Percentiles rank a stretch among this genome's conserved stretches.
These are phyloP conservation scores for Tylopilus orsonianus DNA, from an alignment of 1,284 basidiomycete genomes.

Conservation along the genomic window DNA sequence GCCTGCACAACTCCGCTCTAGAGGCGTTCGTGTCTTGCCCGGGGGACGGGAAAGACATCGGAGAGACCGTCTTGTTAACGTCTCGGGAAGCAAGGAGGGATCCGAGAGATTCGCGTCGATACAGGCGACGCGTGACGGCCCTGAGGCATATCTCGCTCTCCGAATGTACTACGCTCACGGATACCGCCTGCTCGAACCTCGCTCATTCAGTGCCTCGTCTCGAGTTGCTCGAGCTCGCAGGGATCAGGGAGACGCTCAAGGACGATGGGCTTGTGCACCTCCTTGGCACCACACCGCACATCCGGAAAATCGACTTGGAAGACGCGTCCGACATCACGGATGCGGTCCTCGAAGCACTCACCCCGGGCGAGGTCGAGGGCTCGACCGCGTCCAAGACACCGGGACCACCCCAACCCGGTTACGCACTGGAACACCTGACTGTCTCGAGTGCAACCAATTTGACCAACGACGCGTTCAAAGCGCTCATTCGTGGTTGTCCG, in stretches of 20 bases:
- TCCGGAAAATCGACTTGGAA: slow-evolving; percentile 83
- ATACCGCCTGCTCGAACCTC: slow-evolving; percentile 70
- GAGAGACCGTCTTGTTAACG: slow-evolving; percentile 50
- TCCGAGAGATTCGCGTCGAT: slow-evolving; percentile 46
- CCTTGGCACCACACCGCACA: slow-evolving; percentile 65
- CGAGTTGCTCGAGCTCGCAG: slow-evolving; percentile 81
- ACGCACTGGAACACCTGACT: slow-evolving; percentile 69
- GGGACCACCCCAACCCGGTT: slow-evolving; percentile 46
- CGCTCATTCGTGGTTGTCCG: slow-evolving; percentile 65
- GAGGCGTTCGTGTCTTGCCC: slow-evolving; percentile 67
- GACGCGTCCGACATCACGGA: slow-evolving; percentile 79
- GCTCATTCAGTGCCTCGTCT: slow-evolving; percentile 71
- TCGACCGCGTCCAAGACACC: slow-evolving; percentile 6
- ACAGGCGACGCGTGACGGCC: slow-evolving; percentile 63
- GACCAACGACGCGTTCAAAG: slow-evolving; percentile 59
- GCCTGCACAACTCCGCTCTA: slow-evolving; percentile 73
- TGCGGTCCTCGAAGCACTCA: slow-evolving; percentile 63
- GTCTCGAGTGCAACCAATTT: slow-evolving; percentile 69
- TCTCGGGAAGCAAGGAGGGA: slow-evolving; percentile 67
- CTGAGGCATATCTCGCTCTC: slow-evolving; percentile 82
- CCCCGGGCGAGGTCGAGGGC: slow-evolving; percentile 39
- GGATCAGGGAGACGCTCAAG: slow-evolving; percentile 66
- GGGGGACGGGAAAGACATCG: slow-evolving; percentile 36
- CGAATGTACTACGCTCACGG: slow-evolving; percentile 71
- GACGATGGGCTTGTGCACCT: slow-evolving; percentile 75